Conservation (phyloP, 306 rosid genomes). For the Astragalus glycyphyllos region DNA sequence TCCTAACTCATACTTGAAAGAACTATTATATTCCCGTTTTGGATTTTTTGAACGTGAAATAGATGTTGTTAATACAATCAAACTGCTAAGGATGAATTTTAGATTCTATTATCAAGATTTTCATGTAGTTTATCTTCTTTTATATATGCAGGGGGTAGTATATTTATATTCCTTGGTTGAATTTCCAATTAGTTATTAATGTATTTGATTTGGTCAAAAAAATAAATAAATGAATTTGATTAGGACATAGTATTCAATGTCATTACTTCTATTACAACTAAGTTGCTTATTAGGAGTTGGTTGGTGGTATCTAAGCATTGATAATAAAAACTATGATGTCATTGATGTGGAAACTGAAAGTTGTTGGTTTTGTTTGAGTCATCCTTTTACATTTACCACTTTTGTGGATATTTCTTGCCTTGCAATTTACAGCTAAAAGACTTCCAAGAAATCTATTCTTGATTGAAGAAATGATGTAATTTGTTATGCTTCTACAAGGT, state of each 20-base stretch:
- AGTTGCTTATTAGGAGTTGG: slow-evolving; percentile 20
- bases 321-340: slow-evolving; percentile 1
- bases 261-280: neutral
- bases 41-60: slow-evolving; percentile 27
- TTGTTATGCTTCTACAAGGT: slow-evolving; percentile 33
- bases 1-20: neutral
- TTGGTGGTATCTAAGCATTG: slow-evolving; percentile 31
- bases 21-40: neutral
- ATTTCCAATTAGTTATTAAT: slow-evolving; percentile 5
- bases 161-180: neutral
- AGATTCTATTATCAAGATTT: slow-evolving; percentile 18
- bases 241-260: neutral
- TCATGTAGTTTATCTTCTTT: neutral
- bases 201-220: neutral
- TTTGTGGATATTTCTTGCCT: slow-evolving; percentile 33
- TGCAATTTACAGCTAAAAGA: slow-evolving; percentile 38
- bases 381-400: slow-evolving; percentile 26
- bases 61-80: slow-evolving; percentile 26
- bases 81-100: slow-evolving; percentile 24
- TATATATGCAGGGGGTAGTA: slow-evolving; percentile 1
- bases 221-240: neutral
- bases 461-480: slow-evolving; percentile 15
- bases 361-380: slow-evolving; percentile 28
- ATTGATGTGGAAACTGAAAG: slow-evolving; percentile 21
- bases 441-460: slow-evolving; percentile 22